Evolutionary conservation across 139 green algal species (phyloP).

Genomic region (Penium margaritaceum): DNA sequence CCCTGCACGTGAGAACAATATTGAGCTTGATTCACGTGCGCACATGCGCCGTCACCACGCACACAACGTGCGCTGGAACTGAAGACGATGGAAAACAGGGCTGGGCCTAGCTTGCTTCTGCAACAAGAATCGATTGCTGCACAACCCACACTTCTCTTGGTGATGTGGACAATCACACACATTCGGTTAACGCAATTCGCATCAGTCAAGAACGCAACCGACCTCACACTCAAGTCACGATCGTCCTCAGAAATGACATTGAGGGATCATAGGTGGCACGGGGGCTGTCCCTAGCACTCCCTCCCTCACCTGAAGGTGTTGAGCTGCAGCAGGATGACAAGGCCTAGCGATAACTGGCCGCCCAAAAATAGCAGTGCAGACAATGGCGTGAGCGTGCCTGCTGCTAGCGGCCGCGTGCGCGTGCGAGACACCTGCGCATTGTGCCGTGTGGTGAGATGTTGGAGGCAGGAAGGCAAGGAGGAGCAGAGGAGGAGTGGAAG

Average conservation of each 20-base stretch:
- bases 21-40: too few relatives aligned
- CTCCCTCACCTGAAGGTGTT: slow-evolving; percentile 66
- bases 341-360: slow-evolving; percentile 67
- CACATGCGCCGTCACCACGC: too few relatives aligned
- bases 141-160: neutral
- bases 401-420: slow-evolving; percentile 44
- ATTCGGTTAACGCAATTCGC: neutral
- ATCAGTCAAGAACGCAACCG: neutral
- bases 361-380: slow-evolving; percentile 62
- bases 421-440: slow-evolving; percentile 57
- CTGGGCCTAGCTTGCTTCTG: too few relatives aligned
- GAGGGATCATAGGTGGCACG: neutral
- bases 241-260: too few relatives aligned
- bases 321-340: slow-evolving; percentile 87
- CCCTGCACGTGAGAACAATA: too few relatives aligned
- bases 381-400: slow-evolving; percentile 33
- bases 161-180: neutral
- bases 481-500: too few relatives aligned
- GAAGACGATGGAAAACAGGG: too few relatives aligned
- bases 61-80: too few relatives aligned
- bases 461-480: slow-evolving; percentile 60
- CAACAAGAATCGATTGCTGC: too few relatives aligned
- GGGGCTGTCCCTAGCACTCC: neutral
- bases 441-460: slow-evolving; percentile 84
- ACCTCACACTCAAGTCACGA: neutral